Evolutionary conservation across 805 yeast species (phyloP), one percentile per base, ranked within the genome.

Genomic region (Saturnispora diversa): DNA sequence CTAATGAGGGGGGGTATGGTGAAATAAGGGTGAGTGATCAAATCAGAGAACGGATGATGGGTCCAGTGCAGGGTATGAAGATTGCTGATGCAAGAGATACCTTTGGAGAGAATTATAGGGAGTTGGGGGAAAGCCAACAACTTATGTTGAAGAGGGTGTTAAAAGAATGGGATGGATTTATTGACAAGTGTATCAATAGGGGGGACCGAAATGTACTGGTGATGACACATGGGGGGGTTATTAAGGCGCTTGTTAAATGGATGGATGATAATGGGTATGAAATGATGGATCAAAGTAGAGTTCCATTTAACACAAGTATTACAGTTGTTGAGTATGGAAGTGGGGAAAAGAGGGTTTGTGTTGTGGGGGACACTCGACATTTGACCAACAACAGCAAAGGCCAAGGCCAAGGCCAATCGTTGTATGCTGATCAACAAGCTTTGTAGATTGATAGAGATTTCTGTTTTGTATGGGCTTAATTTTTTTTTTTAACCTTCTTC

Each of bases 151-250:
- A 44, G 1, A 65, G 94, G 42, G 63, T 84, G 5, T 59, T 61
- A 7, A 40, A 50, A 5, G 75, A 69, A 37, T 70, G 81, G 65
- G 57, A 65, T 17, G 38, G 44, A 1, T 27, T 39, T 16, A 35
- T 20, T 13, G n/a, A 28, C 10, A 33, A 28, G 6, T 31, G 32
- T 16, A 5, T 10, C 6, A 52, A 60, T 2, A 58, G 58, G 19
- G 54, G 59, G 41, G 16, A 29, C n/a, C 60, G 59, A 37, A 83
- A 82, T 50, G 69, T 81, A 2, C 63, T 78, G 11, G 44, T 84
- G 16, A 74, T 85, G 42, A 75, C 86, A 11, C 95, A 85, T 56
- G 95, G 95, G 16, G 94, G 94, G 7, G 81, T 82, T 2, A 77
- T 85, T 13, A 72, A 84, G 34, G 71, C 76, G 22, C 68, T 79